phyloP scores from a whole-genome alignment of 352 stramenopile species.

The Halophytophthora batemanensis region DNA sequence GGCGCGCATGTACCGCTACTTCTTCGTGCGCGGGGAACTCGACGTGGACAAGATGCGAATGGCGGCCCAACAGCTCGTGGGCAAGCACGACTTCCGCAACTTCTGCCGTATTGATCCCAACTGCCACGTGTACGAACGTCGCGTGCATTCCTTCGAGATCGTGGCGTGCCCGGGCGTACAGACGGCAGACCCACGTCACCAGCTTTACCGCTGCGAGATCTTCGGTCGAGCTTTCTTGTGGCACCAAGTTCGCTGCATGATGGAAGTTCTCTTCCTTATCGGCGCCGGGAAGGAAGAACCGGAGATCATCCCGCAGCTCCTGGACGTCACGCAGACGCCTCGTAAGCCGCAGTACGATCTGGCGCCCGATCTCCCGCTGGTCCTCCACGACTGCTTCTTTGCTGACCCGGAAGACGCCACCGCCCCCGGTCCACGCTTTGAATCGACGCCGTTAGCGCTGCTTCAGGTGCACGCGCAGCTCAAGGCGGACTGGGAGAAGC shows the following conservation, averaged over 20 bases:
- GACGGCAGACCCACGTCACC: slow-evolving; percentile 35
- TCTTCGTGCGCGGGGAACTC: slow-evolving; percentile 85
- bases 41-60: slow-evolving; percentile 86
- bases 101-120: slow-evolving; percentile 99
- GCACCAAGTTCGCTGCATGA: slow-evolving; percentile 99
- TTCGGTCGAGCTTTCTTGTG: slow-evolving; percentile 97
- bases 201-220: slow-evolving; percentile 76
- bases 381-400: slow-evolving; percentile 97
- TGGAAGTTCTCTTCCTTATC: slow-evolving; percentile 95
- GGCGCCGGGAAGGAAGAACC: slow-evolving; percentile 91
- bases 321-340: slow-evolving; percentile 90
- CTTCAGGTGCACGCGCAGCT: slow-evolving; percentile 80
- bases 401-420: slow-evolving; percentile 36
- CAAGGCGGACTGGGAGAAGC: slow-evolving; percentile 83
- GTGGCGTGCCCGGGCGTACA: slow-evolving; percentile 53
- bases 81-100: slow-evolving; percentile 98
- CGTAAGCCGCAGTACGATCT: slow-evolving; percentile 94
- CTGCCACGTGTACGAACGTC: slow-evolving; percentile 94
- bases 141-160: slow-evolving; percentile 79
- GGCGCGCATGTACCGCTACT: slow-evolving; percentile 97
- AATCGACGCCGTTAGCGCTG: slow-evolving; percentile 70
- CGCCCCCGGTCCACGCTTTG: slow-evolving; percentile 40
- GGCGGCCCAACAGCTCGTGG: slow-evolving; percentile 87
- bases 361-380: slow-evolving; percentile 92
- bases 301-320: slow-evolving; percentile 82